Evolutionary conservation across 2,329 filamentous ascomycete species (phyloP), one percentile per base, ranked within the genome.

Genomic region (Hypoxylon sp.): DNA sequence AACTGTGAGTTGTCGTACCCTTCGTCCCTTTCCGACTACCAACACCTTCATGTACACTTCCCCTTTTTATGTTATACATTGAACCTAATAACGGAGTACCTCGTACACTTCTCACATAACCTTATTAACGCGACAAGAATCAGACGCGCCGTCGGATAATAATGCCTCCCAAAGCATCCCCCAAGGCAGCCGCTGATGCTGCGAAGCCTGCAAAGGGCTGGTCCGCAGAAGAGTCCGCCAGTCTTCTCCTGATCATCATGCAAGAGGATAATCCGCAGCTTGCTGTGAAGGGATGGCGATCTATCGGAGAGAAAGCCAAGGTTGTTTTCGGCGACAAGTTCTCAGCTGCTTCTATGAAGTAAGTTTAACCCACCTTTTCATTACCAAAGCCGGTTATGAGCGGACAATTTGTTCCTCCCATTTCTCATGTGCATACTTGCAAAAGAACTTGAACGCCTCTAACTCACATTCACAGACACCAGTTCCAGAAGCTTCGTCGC

Each of bases 211-310:
- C 7, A 6, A 61, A 48, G 11, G 6, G 2, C 14, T 68, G 65
- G 65, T 30, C 23, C 6, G 11, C 14, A 9, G 58, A 62, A 0
- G 65, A 68, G 8, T 50, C 19, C 9, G 2, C 21, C 2, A 60
- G 45, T 16, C 30, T 63, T 8, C 37, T 68, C 14, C 14, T 68
- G 2, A 23, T 65, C 2, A 60, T 68, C 21, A 59, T 65, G 62
- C 53, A 65, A 19, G 37, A 53, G 4, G 37, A 27, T 1, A 63
- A 65, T 16, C 27, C 11, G 3, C 11, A 65, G 0, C 41, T 68
- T 0, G 11, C 14, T 4, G 55, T 68, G 12, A 57, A 34, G 3
- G 62, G 53, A 5, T 68, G 65, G 65, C 61, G 61, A 6, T 3
- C 16, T 2, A 65, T 68, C 16, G 41, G 21, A 2, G 50, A 60